These are phyloP conservation scores for Byssothecium circinans DNA, from an alignment of 2,329 filamentous ascomycete genomes.

Conservation along the genomic window DNA sequence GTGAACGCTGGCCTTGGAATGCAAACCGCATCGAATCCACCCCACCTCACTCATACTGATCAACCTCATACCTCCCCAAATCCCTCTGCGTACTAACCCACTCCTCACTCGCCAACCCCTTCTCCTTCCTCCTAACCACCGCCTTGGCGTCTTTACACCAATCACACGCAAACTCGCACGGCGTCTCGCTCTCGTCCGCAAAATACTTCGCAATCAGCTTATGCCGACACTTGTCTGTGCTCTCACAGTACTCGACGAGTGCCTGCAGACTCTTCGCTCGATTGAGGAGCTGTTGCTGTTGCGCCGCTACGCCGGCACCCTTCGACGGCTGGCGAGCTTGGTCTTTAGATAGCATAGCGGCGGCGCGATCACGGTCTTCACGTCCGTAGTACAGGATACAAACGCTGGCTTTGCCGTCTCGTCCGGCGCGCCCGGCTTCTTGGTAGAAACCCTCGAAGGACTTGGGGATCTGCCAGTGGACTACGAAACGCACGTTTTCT, in stretches of 20 bases:
- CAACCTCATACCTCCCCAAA: conserved; percentile 45
- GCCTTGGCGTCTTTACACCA: conserved; percentile 49
- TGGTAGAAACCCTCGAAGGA: conserved; percentile 97
- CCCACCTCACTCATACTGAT: conserved; percentile 37
- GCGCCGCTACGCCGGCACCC: conserved; percentile 38
- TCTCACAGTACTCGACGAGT: conserved; percentile 81
- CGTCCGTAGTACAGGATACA: conserved; percentile 91
- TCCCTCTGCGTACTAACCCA: conserved; percentile 53
- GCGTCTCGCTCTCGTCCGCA: conserved; percentile 34
- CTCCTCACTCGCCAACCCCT: conserved; percentile 51
- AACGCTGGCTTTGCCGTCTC: conserved; percentile 82
- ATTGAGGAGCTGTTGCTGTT: conserved; percentile 42
- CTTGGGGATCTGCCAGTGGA: conserved; percentile 92
- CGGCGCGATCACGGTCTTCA: conserved; percentile 78
- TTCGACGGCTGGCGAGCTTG: conserved; percentile 53
- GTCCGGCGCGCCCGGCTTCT: conserved; percentile 87
- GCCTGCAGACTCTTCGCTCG: conserved; percentile 52
- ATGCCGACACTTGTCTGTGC: conserved; percentile 72
- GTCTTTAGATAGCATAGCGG: conserved; percentile 54
- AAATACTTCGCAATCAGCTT: conserved; percentile 42
- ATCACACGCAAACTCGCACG: conserved; percentile 54
- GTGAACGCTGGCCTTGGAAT: too few relatives aligned
- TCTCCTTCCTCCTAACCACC: conserved; percentile 49
- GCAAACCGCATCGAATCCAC: background rate
- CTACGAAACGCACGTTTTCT: conserved; percentile 88